Percentiles rank a stretch among this genome's conserved stretches.
Conservation (phyloP, 192 early-diverging fungal species). For the Piromyces finnis region DNA sequence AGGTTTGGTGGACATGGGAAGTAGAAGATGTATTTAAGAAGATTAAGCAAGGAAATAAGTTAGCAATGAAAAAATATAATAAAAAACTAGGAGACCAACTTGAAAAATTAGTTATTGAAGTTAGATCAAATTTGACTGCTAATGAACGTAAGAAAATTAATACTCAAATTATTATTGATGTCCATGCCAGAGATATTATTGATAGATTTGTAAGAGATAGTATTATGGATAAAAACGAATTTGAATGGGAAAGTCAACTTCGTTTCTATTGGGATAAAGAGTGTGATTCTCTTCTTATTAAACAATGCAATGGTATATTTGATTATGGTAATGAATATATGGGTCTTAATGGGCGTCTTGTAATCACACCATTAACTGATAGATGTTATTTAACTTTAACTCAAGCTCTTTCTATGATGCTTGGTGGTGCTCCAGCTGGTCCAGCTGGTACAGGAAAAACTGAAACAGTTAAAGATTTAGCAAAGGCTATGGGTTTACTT, state of each 20-base stretch:
- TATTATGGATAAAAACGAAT: not conserved
- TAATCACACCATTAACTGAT: not conserved
- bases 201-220: not conserved
- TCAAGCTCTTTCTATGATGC: not conserved
- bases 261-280: not conserved
- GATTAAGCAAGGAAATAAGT: not conserved
- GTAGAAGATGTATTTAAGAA: slow-evolving; percentile 24
- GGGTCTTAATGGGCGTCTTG: not conserved
- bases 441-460: not conserved
- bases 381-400: not conserved
- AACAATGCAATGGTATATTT: not conserved
- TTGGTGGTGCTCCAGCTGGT: not conserved
- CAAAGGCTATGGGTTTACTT: not conserved
- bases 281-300: not conserved
- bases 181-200: not conserved
- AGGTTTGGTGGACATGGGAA: slow-evolving; percentile 54
- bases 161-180: not conserved
- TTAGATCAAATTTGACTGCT: not conserved
- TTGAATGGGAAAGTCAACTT: not conserved
- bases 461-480: not conserved
- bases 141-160: not conserved
- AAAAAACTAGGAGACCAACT: not conserved
- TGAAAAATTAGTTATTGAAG: not conserved
- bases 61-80: not conserved
- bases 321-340: not conserved